Evolutionary conservation across 257 asterid species (phyloP).

Genomic region (Capsicum chinense): DNA sequence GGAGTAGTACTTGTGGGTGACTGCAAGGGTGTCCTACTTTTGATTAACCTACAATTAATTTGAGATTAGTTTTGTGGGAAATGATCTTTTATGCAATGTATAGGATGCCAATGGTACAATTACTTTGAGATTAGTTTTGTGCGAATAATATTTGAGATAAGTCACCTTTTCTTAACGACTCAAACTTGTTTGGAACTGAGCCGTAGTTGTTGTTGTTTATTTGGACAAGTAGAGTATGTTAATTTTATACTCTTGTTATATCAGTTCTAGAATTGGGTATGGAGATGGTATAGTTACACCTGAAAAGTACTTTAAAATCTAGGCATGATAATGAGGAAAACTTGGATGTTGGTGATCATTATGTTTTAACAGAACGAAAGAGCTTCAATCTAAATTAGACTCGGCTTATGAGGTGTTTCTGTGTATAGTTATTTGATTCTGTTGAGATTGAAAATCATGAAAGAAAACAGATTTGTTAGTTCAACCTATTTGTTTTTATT

Average conservation of each 20-base stretch:
- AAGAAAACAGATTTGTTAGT: not conserved
- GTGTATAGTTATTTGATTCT: not conserved
- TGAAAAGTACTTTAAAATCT: not conserved
- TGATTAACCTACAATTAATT: not conserved
- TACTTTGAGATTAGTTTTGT: not conserved
- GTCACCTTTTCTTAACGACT: not conserved
- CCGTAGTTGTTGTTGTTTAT: not conserved
- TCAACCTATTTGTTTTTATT: not conserved
- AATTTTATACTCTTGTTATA: not conserved
- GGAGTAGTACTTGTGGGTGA: conserved; percentile 4
- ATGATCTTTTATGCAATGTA: not conserved
- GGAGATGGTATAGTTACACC: not conserved
- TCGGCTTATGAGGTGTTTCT: not conserved
- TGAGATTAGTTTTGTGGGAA: not conserved
- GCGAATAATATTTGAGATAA: not conserved
- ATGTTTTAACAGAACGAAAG: not conserved
- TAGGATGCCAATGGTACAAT: not conserved
- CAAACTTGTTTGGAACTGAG: not conserved
- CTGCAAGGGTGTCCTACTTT: not conserved
- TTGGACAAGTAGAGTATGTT: not conserved
- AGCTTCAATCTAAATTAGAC: not conserved
- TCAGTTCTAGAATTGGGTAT: not conserved
- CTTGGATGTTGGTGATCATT: not conserved
- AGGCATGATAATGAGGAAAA: not conserved
- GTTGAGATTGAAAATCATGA: not conserved